Evolutionary conservation across 441 rosid species (phyloP).

Genomic region (Populus hybrid): DNA sequence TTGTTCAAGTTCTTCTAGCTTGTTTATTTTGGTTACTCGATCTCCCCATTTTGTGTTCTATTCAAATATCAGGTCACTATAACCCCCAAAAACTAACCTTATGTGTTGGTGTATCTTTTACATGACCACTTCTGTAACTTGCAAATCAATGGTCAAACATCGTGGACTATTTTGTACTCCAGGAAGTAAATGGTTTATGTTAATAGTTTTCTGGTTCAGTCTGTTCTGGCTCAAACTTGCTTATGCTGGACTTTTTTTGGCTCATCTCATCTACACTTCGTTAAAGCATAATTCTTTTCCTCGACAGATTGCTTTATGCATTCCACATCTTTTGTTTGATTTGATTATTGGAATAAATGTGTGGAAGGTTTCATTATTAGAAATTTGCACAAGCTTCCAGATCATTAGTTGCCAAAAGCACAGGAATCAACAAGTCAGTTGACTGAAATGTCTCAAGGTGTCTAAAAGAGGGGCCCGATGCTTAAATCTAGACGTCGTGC

Average conservation of each 20-base stretch:
- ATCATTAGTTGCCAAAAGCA: not conserved
- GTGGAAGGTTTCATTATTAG: not conserved
- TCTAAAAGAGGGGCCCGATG: not conserved
- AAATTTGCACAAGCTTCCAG: not conserved
- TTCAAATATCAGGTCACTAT: conserved; percentile 1
- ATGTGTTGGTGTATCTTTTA: conserved; percentile 18
- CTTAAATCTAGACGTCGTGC: not conserved
- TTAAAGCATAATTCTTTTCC: too few relatives aligned
- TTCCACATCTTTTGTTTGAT: not conserved
- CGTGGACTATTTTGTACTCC: conserved; percentile 7
- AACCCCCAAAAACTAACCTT: conserved; percentile 29
- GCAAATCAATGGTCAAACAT: conserved; percentile 11
- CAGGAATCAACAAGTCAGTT: not conserved
- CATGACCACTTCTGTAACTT: conserved; percentile 7
- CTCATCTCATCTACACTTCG: not conserved
- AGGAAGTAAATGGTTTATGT: not conserved
- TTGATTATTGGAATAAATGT: not conserved
- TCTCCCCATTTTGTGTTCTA: conserved; percentile 16
- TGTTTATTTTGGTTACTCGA: conserved; percentile 12
- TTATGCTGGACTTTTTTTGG: not conserved
- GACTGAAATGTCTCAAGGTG: not conserved
- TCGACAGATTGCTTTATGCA: too few relatives aligned
- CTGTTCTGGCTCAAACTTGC: not conserved
- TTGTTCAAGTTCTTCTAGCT: conserved; percentile 6
- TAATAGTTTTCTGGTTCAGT: not conserved